These are phyloP conservation scores for Cercospora citrullina DNA, from an alignment of 2,329 filamentous ascomycete species.

Conservation along the genomic window DNA sequence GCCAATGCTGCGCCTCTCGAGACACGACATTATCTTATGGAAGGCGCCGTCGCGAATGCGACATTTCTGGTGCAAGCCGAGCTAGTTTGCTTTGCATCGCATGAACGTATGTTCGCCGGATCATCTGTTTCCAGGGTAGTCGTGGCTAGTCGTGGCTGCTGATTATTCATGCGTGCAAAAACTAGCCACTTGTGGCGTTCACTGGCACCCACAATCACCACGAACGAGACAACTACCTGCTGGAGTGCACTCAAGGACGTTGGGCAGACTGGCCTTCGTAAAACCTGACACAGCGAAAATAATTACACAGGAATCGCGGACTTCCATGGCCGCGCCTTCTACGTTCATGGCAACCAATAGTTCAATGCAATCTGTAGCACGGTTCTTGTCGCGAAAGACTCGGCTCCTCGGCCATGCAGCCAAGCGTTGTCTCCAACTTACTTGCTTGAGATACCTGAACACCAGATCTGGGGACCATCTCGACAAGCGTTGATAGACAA, in stretches of 20 bases:
- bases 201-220: not conserved
- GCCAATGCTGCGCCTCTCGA: slow-evolving; percentile 4
- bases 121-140: not conserved
- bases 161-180: not conserved
- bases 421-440: not conserved
- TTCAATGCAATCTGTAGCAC: not conserved
- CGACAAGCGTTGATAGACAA: not conserved
- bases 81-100: not conserved
- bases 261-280: not conserved
- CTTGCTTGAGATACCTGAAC: not conserved
- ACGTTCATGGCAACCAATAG: not conserved
- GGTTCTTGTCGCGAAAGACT: not conserved
- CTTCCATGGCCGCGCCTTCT: not conserved
- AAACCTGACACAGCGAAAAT: not conserved
- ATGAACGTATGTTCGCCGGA: not conserved
- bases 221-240: not conserved
- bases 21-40: not conserved
- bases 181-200: not conserved
- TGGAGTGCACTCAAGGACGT: not conserved
- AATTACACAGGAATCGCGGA: not conserved
- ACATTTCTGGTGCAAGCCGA: not conserved
- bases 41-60: not conserved
- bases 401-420: slow-evolving; percentile 4
- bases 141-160: not conserved
- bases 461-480: not conserved